These are phyloP conservation scores for Yamadazyma taylorii DNA, from an alignment of 1,139 yeast genomes.

Conservation along the genomic window DNA sequence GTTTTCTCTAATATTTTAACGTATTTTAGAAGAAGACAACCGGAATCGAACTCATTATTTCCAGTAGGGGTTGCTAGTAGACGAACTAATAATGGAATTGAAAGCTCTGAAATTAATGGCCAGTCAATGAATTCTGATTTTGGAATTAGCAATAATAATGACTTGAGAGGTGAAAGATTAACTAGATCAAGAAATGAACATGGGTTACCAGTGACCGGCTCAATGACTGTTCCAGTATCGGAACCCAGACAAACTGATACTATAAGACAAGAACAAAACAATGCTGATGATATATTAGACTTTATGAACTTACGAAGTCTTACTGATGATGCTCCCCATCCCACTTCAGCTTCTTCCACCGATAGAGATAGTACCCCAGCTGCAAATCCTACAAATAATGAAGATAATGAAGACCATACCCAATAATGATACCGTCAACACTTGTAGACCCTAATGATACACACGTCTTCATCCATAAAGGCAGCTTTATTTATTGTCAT, in stretches of 20 bases:
- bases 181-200: not conserved
- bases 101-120: constrained; percentile 26
- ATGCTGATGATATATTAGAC: constrained; percentile 25
- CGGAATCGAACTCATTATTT: constrained; percentile 26
- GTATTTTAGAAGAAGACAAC: constrained; percentile 21
- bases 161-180: not conserved
- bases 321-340: constrained; percentile 19
- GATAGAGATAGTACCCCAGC: not conserved
- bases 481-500: too few relatives aligned
- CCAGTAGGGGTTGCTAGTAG: constrained; percentile 54
- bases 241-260: not conserved
- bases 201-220: not conserved
- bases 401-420: constrained; percentile 3
- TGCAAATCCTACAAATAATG: not conserved
- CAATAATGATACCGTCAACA: not conserved
- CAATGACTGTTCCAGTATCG: not conserved
- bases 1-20: constrained; percentile 28
- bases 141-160: too few relatives aligned
- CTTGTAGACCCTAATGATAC: too few relatives aligned
- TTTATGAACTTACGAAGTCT: constrained; percentile 28
- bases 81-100: constrained; percentile 50
- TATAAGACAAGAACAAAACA: not conserved
- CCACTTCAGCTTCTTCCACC: not conserved
- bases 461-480: too few relatives aligned
- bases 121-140: too few relatives aligned